Base-by-base conservation (phyloP, 2,329 filamentous ascomycete genomes). In the Colletotrichum aenigma region DNA sequence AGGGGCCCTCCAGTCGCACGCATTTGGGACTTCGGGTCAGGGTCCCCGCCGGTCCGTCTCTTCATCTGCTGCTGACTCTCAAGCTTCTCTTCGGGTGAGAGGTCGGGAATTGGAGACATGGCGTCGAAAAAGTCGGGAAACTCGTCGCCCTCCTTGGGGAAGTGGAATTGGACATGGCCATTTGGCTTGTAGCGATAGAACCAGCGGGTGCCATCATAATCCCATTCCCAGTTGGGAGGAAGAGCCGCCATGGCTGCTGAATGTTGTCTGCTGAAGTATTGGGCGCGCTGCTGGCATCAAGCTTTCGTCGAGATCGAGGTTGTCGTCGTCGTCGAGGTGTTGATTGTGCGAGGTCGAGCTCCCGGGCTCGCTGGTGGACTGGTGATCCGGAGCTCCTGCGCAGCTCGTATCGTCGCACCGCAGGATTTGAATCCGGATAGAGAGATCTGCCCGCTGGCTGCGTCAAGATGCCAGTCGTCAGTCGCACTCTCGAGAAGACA, bases 181-280 rank as follows among this genome's bases (percentile, higher is more conserved):
- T 88, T 91, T 28, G 90, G 83, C 77, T 85, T 88, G 83, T 90
- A 91, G 67, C 86, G 87, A 80, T 90, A 92, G 82, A 91, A 88
- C 90, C 90, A 92, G 30, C 90, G 87, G 24, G 78, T 79, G 69
- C 90, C 90, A 77, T 92, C 90, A 78, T 91, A 91, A 81, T 91
- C 90, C 79, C 84, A 87, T 73, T 91, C 89, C 90, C 90, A 92
- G 70, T 88, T 88, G 9, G 86, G 83, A 3, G 89, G 89, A 36
- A 92, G 87, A 65, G 81, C 83, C 6, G 84, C 76, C 86, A 88
- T 87, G 34, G 79, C 26, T 76, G 66, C 13, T 13, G 24, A 7
- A 6, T n/a, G 69, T 48, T 28, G 34, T 26, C 5, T 21, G n/a
- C 8, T n/a, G 18, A 16, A 34, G 21, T 24, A 3, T 56, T 13